Base-by-base conservation (phyloP, 2,329 filamentous ascomycete species). In the Aspergillus felis region DNA sequence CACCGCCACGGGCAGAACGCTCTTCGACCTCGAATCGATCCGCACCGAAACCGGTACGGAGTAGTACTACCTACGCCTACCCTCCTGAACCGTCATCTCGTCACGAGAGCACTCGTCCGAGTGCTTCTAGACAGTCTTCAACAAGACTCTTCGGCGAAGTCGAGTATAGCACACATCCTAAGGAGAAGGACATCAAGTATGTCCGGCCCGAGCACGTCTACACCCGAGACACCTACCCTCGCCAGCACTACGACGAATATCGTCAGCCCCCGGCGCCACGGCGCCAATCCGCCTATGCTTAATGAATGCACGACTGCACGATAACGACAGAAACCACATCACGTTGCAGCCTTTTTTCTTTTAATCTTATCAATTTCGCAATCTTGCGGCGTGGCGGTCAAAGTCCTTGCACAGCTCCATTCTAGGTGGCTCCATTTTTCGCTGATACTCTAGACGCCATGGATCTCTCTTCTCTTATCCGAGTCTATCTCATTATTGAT, bases 161-260 rank as follows among this genome's bases (percentile, higher is more conserved):
- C 8, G 64, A 71, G 28, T 66, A 65, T 28, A 51, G 61, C 44
- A 14, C 61, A 12, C 63, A 60, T 17, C 47, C 58, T 17, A 66
- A 65, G n/a, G 61, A 64, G 10, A 64, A 66, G 25, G 70, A 73
- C 14, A n/a, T 68, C 38, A 71, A 64, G 50, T 71, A 67, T 54
- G 57, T 71, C 35, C 57, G 62, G 17, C 63, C 66, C 3, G 66
- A 65, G 22, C 65, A 71, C 42, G 59, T 25, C 35, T 57, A 60
- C 44, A 58, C 28, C 56, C 62, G 47, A 41, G 66, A 59, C 59
- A 54, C 53, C 25, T 63, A 63, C 47, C 35, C 61, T 29, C 62
- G 60, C 24, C 54, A 65, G 28, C 59, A 64, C 32, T 63, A 64
- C 54, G 64, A 64, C 7, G 56, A 63, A 8, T 60, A 63, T n/a